phyloP scores from a whole-genome alignment of 2,329 filamentous ascomycete genomes.

The Aspergillus intermedius region DNA sequence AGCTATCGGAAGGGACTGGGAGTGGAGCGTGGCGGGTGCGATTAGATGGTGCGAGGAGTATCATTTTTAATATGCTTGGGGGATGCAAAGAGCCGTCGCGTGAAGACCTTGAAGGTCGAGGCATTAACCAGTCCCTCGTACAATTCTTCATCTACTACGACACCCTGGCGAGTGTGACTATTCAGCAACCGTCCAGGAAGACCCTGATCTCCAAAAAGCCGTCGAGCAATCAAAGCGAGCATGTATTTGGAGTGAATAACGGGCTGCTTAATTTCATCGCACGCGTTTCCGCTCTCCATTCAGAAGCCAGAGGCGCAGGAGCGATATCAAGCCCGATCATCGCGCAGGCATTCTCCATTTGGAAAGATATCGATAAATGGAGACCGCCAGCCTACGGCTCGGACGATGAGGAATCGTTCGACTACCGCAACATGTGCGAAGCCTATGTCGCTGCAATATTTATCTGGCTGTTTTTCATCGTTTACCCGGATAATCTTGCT shows the following conservation, averaged over 20 bases:
- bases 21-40: background rate
- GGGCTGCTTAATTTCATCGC: background rate
- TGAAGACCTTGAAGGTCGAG: background rate
- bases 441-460: background rate
- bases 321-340: background rate
- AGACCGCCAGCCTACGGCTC: background rate
- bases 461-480: background rate
- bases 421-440: background rate
- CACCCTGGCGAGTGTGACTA: background rate
- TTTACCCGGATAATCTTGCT: background rate
- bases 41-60: background rate
- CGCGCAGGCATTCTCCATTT: background rate
- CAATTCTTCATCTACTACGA: background rate
- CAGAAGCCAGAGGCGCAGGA: background rate
- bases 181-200: background rate
- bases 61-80: background rate
- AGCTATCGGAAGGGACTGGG: background rate
- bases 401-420: background rate
- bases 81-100: background rate
- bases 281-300: background rate
- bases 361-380: constrained; percentile 1
- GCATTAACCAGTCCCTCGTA: background rate
- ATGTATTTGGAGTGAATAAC: background rate
- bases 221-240: background rate
- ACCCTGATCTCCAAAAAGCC: background rate